These are phyloP conservation scores for Pythium insidiosum DNA, from an alignment of 352 stramenopile genomes.

Conservation along the genomic window DNA sequence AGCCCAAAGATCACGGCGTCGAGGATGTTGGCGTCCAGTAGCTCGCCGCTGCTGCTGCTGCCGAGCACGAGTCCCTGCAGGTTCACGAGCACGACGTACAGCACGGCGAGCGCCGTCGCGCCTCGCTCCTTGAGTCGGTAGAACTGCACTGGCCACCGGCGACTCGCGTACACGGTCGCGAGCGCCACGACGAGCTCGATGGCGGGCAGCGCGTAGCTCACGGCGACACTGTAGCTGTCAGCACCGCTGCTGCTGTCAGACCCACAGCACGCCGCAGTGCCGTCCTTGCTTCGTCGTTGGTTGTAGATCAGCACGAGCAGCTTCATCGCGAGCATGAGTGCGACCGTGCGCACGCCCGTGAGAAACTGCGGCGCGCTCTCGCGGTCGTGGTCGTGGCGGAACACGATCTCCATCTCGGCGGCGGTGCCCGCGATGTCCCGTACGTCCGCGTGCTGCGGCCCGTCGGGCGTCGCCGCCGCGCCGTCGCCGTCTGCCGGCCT, in stretches of 20 bases:
- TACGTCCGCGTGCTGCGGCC: conserved; percentile 3
- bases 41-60: neutral
- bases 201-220: conserved; percentile 31
- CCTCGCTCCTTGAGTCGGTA: conserved; percentile 26
- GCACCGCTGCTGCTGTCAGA: too few species aligned
- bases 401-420: conserved; percentile 46
- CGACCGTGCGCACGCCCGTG: conserved; percentile 24
- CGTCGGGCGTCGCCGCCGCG: neutral
- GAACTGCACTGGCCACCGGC: conserved; percentile 19
- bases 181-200: conserved; percentile 18
- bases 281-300: conserved; percentile 12
- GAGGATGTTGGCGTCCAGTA: conserved; percentile 41
- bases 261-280: too few species aligned
- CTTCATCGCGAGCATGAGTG: conserved; percentile 20
- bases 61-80: conserved; percentile 26
- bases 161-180: conserved; percentile 19
- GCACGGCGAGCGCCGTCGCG: conserved; percentile 17
- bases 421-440: conserved; percentile 36
- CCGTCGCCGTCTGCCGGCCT: too few species aligned
- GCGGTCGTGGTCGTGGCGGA: conserved; percentile 33
- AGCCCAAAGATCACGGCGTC: conserved; percentile 49
- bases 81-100: conserved; percentile 32
- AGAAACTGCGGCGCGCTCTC: conserved; percentile 49
- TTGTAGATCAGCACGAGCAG: conserved; percentile 39
- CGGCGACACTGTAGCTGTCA: too few species aligned